Evolutionary conservation across 176 grass and related monocot species (phyloP), one percentile per base, ranked within the genome.

Genomic region (Guadua angustifolia): DNA sequence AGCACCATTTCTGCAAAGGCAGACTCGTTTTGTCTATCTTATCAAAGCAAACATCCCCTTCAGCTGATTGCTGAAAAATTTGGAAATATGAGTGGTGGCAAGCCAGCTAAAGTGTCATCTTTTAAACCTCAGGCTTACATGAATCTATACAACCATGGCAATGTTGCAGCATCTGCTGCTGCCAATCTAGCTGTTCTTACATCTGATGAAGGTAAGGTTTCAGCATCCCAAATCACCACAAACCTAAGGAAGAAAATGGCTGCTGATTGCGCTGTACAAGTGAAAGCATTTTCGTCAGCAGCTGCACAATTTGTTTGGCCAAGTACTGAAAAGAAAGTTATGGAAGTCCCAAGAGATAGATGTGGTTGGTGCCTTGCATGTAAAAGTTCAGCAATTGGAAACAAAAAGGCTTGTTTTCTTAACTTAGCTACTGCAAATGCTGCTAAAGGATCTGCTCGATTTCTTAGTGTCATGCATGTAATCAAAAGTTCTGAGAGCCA

Each of bases 361-460:
- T 99, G 96, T 82, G 96, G 96, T 71, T 99, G 96, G 96, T 99
- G 96, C 78, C 79, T 95, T 91, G 86, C 91, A 25, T 99, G 96
- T 69, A 87, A 90, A 91, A 94, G 89, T 85, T 90, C 89, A 21
- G 86, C 89, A 29, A 87, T 26, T 81, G 81, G 86, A 86, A 90
- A 71, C 63, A 99, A 93, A 89, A 93, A 88, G 33, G 93, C 93
- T 39, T 99, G 96, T 80, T 94, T 99, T 70, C 80, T 99, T 81
- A 99, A 95, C 86, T 78, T 93, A 83, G 93, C 89, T 61, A 90
- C 91, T 22, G 63, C 69, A 43, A 99, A 90, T 93, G 81, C 91
- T 47, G 78, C 85, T 63, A 99, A 95, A 85, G 88, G 80, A 25
- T 95, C 83, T 88, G 91, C 91, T 61, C 84, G 89, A 85, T 60